Base-by-base conservation (phyloP, 1,284 basidiomycete species). In the Polyporus tsugae region DNA sequence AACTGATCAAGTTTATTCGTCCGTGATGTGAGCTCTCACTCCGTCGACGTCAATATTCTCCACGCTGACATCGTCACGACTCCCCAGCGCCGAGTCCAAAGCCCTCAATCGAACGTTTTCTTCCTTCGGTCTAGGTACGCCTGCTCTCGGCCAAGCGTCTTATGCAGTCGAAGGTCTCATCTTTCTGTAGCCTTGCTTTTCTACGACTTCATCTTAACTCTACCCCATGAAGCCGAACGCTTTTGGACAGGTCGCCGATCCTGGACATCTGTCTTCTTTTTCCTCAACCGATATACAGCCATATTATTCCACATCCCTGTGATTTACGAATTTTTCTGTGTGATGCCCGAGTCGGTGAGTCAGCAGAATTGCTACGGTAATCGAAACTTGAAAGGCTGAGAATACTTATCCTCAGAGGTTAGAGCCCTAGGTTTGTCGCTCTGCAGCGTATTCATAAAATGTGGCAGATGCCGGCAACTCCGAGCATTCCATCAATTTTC, bases 201-300 rank as follows among this genome's bases (percentile, higher is more conserved):
- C 29, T 59, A 64, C 35, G 63, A 64, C 29, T 64, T 64, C n/a
- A 4, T 58, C 42, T 79, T 79, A 79, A 33, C 78, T 70, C 1
- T 73, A 71, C 15, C 79, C 73, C 29, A 77, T 57, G 63, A 78
- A 72, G 62, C 79, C 67, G 71, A 42, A 52, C 42, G 42, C 2
- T 67, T 39, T 33, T 62, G 63, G 62, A 61, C 41, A 39, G 7
- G 22, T 19, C 25, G 44, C 19, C 53, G 39, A 19, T 42, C 46
- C 15, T 52, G 44, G 22, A 19, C 49, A 15, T 60, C 42, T 6
- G 46, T 68, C 65, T 61, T 72, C 60, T 36, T 61, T 63, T 58
- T 63, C 68, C 42, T 61, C 33, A 22, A 63, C 33, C 64, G 65
- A 35, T 66, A 66, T 29, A 35, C n/a, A 6, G 6, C 25, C 6